These are phyloP conservation scores for Colletotrichum trifolii DNA, from an alignment of 2,329 filamentous ascomycete species.

Conservation along the genomic window DNA sequence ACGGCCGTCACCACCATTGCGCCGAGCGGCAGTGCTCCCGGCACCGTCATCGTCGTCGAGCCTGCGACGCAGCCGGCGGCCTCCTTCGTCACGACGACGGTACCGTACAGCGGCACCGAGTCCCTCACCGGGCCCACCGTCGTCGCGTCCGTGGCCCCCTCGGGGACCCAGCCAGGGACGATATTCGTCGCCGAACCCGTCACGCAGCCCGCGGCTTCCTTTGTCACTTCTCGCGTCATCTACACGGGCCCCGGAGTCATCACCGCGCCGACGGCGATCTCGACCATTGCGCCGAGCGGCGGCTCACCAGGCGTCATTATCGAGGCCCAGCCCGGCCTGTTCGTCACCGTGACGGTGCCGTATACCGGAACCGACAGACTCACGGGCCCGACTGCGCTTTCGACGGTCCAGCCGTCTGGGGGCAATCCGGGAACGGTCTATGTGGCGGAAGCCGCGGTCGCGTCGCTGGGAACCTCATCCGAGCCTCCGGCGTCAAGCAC, in stretches of 20 bases:
- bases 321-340: constrained; percentile 4
- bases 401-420: constrained; percentile 10
- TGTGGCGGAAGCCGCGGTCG: background rate
- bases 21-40: constrained; percentile 4
- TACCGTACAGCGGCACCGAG: background rate
- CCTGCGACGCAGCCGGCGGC: background rate
- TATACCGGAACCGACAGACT: constrained; percentile 1
- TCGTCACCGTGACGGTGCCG: constrained; percentile 3
- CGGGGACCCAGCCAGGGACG: constrained; percentile 12
- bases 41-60: constrained; percentile 22
- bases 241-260: background rate
- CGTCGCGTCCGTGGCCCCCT: constrained; percentile 1
- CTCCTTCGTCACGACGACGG: background rate
- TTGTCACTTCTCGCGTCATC: constrained; percentile 19
- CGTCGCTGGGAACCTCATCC: background rate
- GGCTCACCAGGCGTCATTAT: constrained; percentile 23
- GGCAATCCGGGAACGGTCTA: constrained; percentile 2
- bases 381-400: background rate
- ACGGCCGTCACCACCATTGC: constrained; percentile 15
- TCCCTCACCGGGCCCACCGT: background rate
- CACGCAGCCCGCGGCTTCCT: background rate
- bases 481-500: background rate
- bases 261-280: constrained; percentile 7
- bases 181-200: constrained; percentile 6
- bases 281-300: constrained; percentile 17